Conservation (phyloP, 352 stramenopile genomes). For the Phytophthora hibernalis region DNA sequence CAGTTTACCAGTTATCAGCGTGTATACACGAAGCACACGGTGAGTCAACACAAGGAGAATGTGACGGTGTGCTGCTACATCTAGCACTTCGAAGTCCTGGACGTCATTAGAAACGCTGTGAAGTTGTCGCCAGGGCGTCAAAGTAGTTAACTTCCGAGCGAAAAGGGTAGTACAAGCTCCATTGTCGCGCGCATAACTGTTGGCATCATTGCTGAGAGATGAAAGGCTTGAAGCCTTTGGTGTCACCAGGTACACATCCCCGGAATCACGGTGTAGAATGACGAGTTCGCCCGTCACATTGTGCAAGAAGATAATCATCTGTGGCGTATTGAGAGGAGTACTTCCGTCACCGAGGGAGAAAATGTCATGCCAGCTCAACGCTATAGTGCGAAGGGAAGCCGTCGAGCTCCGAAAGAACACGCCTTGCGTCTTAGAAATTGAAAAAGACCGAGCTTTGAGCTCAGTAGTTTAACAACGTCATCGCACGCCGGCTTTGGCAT, state of each 20-base stretch:
- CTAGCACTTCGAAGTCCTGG: conserved; percentile 27
- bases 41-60: conserved; percentile 35
- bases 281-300: conserved; percentile 83
- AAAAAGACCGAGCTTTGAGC: conserved; percentile 76
- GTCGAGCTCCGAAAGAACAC: conserved; percentile 69
- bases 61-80: conserved; percentile 42
- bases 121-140: conserved; percentile 33
- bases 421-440: conserved; percentile 56
- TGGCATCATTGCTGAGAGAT: conserved; percentile 5
- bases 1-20: conserved; percentile 53
- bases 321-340: conserved; percentile 2
- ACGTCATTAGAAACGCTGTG: conserved; percentile 2
- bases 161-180: conserved; percentile 29
- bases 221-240: conserved; percentile 17
- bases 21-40: conserved; percentile 52
- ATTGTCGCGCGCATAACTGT: conserved; percentile 5
- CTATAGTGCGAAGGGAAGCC: conserved; percentile 48
- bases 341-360: conserved; percentile 10
- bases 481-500: conserved; percentile 28
- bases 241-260: conserved; percentile 54
- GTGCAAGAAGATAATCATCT: conserved; percentile 58
- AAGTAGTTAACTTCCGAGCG: conserved; percentile 32
- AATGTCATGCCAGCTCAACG: conserved; percentile 45
- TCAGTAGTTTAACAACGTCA: conserved; percentile 49
- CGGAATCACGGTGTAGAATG: conserved; percentile 44